Conservation (phyloP, 2,329 filamentous ascomycete species). For the Phialophora expanda region DNA sequence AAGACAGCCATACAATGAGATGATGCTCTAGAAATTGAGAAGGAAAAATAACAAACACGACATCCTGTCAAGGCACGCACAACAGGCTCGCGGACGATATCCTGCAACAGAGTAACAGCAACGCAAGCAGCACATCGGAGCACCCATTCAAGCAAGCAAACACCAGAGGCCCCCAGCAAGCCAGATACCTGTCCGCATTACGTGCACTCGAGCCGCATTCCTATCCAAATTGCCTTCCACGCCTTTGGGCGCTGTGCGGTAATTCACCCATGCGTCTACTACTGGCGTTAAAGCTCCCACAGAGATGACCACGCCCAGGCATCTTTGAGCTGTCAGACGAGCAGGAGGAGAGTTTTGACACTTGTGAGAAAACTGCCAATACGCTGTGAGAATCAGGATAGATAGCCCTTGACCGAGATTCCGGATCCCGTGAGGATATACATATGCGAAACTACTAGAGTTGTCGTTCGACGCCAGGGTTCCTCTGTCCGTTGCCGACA, state of each 20-base stretch:
- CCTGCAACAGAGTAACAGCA: neutral
- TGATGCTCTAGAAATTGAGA: neutral
- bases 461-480: neutral
- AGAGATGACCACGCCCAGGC: slow-evolving; percentile 33
- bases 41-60: neutral
- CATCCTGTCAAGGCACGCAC: neutral
- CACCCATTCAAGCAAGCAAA: slow-evolving; percentile 17
- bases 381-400: slow-evolving; percentile 26
- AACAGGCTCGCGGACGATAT: neutral
- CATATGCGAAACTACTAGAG: slow-evolving; percentile 19
- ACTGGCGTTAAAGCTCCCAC: slow-evolving; percentile 24
- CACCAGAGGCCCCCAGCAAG: slow-evolving; percentile 29
- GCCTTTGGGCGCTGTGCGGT: slow-evolving; percentile 11
- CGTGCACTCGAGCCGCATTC: slow-evolving; percentile 26
- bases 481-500: neutral
- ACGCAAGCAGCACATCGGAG: neutral
- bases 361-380: slow-evolving; percentile 29
- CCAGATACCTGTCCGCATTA: slow-evolving; percentile 23
- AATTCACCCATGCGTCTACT: slow-evolving; percentile 29
- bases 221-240: slow-evolving; percentile 10
- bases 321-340: slow-evolving; percentile 19
- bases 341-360: slow-evolving; percentile 8
- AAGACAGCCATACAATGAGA: neutral
- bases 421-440: slow-evolving; percentile 32
- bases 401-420: slow-evolving; percentile 29